phyloP scores from a whole-genome alignment of 257 asterid genomes.

The Solanum clarkiae region DNA sequence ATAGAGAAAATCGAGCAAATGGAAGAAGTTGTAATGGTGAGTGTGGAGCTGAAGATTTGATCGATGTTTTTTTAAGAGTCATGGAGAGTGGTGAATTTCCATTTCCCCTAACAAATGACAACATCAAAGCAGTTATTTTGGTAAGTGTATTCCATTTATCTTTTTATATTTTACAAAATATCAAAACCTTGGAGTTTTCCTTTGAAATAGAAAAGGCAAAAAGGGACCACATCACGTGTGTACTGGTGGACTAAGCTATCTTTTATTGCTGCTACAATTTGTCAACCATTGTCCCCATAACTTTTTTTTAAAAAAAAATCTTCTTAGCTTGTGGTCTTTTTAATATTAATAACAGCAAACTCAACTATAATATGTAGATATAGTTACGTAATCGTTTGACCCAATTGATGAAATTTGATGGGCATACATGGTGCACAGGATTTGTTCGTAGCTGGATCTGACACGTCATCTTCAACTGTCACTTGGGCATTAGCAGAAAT shows the following conservation, averaged over 20 bases:
- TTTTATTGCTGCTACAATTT: background rate
- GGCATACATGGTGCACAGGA: background rate
- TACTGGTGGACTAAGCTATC: background rate
- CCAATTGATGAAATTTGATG: background rate
- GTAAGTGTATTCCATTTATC: background rate
- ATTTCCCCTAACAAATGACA: background rate
- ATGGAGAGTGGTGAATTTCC: background rate
- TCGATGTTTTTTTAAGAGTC: background rate
- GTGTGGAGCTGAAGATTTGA: background rate
- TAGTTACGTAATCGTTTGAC: background rate
- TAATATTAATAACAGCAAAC: background rate
- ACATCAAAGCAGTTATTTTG: background rate
- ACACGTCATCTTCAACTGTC: background rate
- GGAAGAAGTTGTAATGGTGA: background rate
- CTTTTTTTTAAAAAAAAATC: background rate
- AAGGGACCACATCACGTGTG: background rate
- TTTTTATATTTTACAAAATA: background rate
- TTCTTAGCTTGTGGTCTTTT: background rate
- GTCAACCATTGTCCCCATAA: too few species aligned
- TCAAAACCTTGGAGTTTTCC: background rate
- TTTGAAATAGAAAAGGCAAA: background rate
- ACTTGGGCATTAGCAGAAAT: background rate
- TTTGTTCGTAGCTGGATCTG: background rate
- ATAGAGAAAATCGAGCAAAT: background rate
- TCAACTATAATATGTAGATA: too few species aligned